Evolutionary conservation across 2,329 filamentous ascomycete species (phyloP), one percentile per base, ranked within the genome.

Genomic region (Pseudogymnoascus sp.): DNA sequence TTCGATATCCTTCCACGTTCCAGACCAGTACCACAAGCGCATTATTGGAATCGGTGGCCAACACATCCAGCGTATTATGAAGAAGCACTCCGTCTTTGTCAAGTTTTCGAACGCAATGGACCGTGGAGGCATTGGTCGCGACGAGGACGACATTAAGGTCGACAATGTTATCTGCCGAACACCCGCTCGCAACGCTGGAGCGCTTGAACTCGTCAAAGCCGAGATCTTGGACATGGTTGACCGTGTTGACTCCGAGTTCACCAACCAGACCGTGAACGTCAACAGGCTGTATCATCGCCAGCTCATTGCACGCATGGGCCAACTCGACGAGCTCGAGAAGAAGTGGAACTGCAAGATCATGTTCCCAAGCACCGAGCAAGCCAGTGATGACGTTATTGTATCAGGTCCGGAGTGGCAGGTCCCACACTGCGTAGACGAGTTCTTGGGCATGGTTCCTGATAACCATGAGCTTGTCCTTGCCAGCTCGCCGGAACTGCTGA

Each of bases 81-180:
- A 99, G 81, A 97, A 97, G 78, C 96, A 99, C 77, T 97, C 95
- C 0, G 95, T 99, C 69, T 99, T 99, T 71, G 95, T 99, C 79
- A 99, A 99, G 75, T 99, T 99, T 73, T 96, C 92, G 68, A 99
- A 99, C 71, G 95, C 95, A 15, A 97, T 97, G 93, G 95, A 99
- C 74, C 88, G 95, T 73, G 95, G 80, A 67, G 89, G 93, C 36
- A 89, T 96, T 76, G 91, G 92, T 68, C 93, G 96, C 69, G 93
- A 97, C 73, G 95, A 99, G 72, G 95, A 99, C 73, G 95, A 99
- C 74, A 91, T 96, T 78, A 96, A 97, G 76, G 92, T 97, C 53
- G 95, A 99, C 79, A 97, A 99, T 74, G 95, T 99, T 70, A 97
- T 99, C 71, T 99, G 95, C 76, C 91, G 95, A 63, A 99, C 95